These are phyloP conservation scores for Alisma plantagoaquatica DNA, from an alignment of 106 monocot genomes.

Conservation along the genomic window DNA sequence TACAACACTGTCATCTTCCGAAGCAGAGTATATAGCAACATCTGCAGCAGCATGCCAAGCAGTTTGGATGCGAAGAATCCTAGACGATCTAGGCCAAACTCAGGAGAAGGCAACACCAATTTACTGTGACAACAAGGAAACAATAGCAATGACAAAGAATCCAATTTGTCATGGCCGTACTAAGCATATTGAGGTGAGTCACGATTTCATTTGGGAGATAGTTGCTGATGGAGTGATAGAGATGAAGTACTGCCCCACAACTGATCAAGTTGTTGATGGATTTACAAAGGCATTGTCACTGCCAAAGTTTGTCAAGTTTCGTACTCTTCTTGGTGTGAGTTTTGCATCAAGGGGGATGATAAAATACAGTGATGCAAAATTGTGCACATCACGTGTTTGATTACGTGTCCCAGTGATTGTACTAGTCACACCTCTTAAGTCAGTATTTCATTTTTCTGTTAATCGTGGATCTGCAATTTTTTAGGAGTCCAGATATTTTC, in stretches of 20 bases:
- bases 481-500: too few species aligned
- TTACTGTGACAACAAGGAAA: neutral
- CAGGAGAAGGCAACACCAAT: neutral
- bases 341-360: too few species aligned
- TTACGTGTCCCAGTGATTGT: too few species aligned
- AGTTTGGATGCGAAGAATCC: neutral
- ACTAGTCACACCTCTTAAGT: too few species aligned
- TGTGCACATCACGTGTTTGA: too few species aligned
- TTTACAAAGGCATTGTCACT: too few species aligned
- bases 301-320: too few species aligned
- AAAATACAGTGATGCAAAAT: too few species aligned
- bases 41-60: slow-evolving; percentile 1
- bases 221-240: neutral
- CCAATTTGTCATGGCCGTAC: neutral
- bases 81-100: neutral
- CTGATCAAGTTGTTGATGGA: too few species aligned
- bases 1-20: neutral
- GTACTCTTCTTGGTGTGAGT: too few species aligned
- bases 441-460: too few species aligned
- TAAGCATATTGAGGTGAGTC: slow-evolving; percentile 1
- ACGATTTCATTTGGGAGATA: neutral
- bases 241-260: neutral
- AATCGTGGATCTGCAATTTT: too few species aligned
- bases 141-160: slow-evolving; percentile 1
- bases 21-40: neutral